phyloP scores from a whole-genome alignment of 352 stramenopile genomes.

The Chrysophaeum taylorii region DNA sequence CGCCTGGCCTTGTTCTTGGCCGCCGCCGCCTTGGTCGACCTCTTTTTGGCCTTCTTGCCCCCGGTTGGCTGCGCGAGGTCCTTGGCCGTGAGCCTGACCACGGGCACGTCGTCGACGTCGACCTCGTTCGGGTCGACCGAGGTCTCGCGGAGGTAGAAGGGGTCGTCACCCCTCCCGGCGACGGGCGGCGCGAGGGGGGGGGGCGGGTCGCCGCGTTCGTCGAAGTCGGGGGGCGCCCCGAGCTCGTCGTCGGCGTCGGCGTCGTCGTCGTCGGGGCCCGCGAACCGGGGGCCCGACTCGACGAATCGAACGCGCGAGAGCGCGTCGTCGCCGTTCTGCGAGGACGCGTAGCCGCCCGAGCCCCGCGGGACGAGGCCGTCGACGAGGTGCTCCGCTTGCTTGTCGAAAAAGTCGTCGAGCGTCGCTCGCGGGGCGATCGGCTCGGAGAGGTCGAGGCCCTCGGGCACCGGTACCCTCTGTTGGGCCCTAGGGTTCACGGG shows the following conservation, averaged over 20 bases:
- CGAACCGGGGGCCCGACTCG: slow-evolving; percentile 9
- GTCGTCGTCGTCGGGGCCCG: slow-evolving; percentile 6
- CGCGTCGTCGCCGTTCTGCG: slow-evolving; percentile 48
- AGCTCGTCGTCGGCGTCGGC: no score
- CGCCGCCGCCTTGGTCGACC: slow-evolving; percentile 60
- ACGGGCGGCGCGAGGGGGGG: slow-evolving; percentile 22
- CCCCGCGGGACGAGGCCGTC: no score
- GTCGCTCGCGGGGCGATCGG: slow-evolving; percentile 1
- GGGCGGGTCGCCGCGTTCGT: slow-evolving; percentile 36
- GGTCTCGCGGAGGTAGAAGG: slow-evolving; percentile 40
- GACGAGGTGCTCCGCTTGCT: no score
- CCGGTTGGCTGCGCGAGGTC: slow-evolving; percentile 18
- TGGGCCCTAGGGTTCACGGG: slow-evolving; percentile 78
- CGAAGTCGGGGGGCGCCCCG: no score
- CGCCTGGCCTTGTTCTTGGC: slow-evolving; percentile 33
- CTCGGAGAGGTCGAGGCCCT: slow-evolving; percentile 45
- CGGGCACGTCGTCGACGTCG: slow-evolving; percentile 27
- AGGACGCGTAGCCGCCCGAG: slow-evolving; percentile 51
- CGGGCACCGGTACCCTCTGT: slow-evolving; percentile 72
- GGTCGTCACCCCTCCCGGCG: slow-evolving; percentile 9
- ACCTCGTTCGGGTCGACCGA: slow-evolving; percentile 53
- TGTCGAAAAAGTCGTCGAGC: background rate
- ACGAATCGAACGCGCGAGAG: slow-evolving; percentile 55
- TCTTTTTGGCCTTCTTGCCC: slow-evolving; percentile 38
- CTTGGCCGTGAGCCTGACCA: slow-evolving; percentile 10